Percentiles rank a stretch among this genome's conserved stretches.
phyloP scores from a whole-genome alignment of 164 flowering plant species.

The Hamamelis virginiana region DNA sequence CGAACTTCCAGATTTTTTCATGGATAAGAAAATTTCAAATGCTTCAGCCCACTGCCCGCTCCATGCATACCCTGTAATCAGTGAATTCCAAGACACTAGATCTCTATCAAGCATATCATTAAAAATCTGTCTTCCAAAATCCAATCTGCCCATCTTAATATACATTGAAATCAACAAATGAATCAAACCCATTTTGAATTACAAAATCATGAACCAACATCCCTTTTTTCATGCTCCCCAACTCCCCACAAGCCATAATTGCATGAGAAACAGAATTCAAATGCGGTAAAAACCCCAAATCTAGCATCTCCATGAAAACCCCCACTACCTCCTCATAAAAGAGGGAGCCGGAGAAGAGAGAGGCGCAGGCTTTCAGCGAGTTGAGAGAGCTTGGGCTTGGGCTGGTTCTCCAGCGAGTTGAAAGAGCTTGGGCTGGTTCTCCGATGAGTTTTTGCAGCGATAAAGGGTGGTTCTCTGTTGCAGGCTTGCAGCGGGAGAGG shows the following conservation, averaged over 20 bases:
- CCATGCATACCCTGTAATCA: conserved; percentile 36
- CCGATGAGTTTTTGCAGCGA: too few relatives aligned
- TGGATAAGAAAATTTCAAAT: conserved; percentile 24
- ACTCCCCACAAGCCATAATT: conserved; percentile 30
- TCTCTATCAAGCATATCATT: conserved; percentile 30
- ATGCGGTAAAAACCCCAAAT: conserved; percentile 18
- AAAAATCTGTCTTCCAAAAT: conserved; percentile 27
- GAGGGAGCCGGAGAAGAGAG: too few relatives aligned
- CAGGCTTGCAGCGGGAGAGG: too few relatives aligned
- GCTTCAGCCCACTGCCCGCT: conserved; percentile 27
- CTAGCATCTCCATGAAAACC: conserved; percentile 23
- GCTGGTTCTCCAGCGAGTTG: too few relatives aligned
- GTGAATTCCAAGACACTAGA: conserved; percentile 41
- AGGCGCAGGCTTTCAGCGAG: too few relatives aligned
- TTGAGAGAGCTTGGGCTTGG: too few relatives aligned
- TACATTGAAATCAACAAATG: conserved; percentile 39
- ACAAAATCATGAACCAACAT: conserved; percentile 21
- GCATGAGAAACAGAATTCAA: conserved; percentile 17
- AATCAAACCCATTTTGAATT: conserved; percentile 18
- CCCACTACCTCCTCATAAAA: conserved; percentile 20
- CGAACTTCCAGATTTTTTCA: conserved; percentile 21
- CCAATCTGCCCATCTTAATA: conserved; percentile 30
- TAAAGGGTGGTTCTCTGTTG: too few relatives aligned
- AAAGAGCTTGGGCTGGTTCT: too few relatives aligned
- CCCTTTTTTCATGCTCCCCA: conserved; percentile 27